Base-by-base conservation (phyloP, 2,329 filamentous ascomycete species). In the Penicillium sp. region DNA sequence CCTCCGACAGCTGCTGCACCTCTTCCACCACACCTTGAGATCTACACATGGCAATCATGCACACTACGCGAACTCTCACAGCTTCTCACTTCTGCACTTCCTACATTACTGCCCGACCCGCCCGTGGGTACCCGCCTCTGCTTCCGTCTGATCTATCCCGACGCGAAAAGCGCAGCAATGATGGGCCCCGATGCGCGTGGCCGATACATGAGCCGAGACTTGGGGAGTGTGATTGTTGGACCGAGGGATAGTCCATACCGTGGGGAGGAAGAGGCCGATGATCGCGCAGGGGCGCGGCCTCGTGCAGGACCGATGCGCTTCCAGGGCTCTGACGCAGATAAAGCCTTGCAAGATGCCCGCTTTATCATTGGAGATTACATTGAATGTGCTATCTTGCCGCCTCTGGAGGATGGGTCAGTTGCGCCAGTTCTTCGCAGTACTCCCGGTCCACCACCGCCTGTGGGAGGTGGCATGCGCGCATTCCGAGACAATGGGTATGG, bases 321-420 rank as follows among this genome's bases (percentile, higher is more conserved):
- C 50, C 76, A 86, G 58, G 83, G 83, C 37, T 85, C 85, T 6
- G 88, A 91, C 30, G 85, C 87, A 12, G 83, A 88, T 30, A 94
- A 90, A 80, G 93, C 91, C 9, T 79, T 98, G 35, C 83, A 83
- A 40, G 91, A 96, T 58, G 88, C 86, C 37, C 86, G 89, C 24
- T 96, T 97, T 72, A 90, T 97, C 12, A 90, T 95, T 65, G 94
- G 94, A 0, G 94, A 98, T 77, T 96, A 91, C 73, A 84, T 98
- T 44, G 89, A 90, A 61, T 94, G 91, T 75, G 91, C 92, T 5
- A 88, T 97, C 62, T 81, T 94, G 59, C 89, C 91, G 45, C 91
- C 92, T 0, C 80, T 91, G 28, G 81, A 86, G 35, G 90, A 94
- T 74, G 93, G 93, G 0, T 86, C 86, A 35, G 88, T 96, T 42